Evolutionary conservation across 75 land plant species (phyloP), one percentile per base, ranked within the genome.

Genomic region (Cupressus sempervirens): DNA sequence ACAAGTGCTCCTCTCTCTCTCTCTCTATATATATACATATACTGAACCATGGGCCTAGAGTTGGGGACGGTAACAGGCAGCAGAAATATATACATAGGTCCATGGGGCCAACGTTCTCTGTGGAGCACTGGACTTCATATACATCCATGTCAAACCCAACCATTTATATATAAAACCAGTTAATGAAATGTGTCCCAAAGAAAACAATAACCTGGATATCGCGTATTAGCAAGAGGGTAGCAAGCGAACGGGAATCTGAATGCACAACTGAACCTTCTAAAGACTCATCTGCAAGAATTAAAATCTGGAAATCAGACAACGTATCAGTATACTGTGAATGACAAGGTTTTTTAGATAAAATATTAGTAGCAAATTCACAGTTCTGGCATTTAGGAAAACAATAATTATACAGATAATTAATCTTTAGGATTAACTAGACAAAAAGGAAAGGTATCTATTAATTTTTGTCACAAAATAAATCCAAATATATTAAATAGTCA

Each of bases 231-330:
- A 95, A 92, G 48, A 95, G 88, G 0, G 97, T 94, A 52, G 97
- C 93, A 53, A 95, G 90, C 52, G 95, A 90, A 70, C 93, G 83
- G 35, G 97, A 95, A 84, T 95, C 97, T 41, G 97, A 93, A 82
- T 93, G 91, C 56, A 95, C 90, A 46, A 92, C 79, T 20, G 92
- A 90, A 36, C 89, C 94, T 86, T 95, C 97, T 62, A 93, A 46
- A 40, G 95, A 92, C 85, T 91, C 97, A 79, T 95, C 97, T 76
- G 96, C 91, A 85, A 94, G 92, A 81, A 95, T 93, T 84, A 95
- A 90, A 62, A 95, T 94, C 97, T 95, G 91, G 74, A 72, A 72
- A 30, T 72, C 74, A 72, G 35, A 72, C 12, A 32, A 72, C 0
- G 36, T 72, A 72, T 72, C 74, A 72, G 74, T 72, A 72, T 72